Conservation (phyloP, 345 rosid species). For the Salix viminalis region DNA sequence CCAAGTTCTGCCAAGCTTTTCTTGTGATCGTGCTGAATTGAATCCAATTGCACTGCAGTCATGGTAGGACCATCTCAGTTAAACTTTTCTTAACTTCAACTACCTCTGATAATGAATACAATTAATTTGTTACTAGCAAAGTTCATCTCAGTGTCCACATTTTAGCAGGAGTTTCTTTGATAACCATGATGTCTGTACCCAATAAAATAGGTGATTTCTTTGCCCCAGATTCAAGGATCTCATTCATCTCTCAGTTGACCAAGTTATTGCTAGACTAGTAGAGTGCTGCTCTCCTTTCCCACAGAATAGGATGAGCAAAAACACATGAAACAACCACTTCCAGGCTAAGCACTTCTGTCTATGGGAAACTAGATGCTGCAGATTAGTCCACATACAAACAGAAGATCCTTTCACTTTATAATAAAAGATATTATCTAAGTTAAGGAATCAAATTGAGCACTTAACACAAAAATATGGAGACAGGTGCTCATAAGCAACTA, state of each 20-base stretch:
- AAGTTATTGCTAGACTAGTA: background rate
- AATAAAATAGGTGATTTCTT: background rate
- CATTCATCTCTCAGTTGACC: background rate
- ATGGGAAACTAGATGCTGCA: background rate
- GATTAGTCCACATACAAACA: background rate
- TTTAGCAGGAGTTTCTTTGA: background rate
- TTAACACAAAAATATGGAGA: background rate
- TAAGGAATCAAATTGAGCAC: background rate
- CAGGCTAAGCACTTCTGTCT: background rate
- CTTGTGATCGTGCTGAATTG: background rate
- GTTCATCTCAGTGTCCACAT: background rate
- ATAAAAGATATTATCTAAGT: background rate
- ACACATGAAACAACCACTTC: background rate
- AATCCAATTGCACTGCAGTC: background rate
- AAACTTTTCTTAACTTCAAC: background rate
- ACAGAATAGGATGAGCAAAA: background rate
- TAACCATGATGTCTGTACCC: background rate
- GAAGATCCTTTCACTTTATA: background rate
- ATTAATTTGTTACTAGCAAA: background rate
- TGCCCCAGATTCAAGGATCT: background rate
- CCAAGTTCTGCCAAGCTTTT: background rate
- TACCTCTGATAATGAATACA: background rate
- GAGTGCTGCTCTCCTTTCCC: background rate
- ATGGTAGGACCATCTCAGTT: background rate
- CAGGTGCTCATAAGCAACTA: background rate